phyloP scores from a whole-genome alignment of 2,329 filamentous ascomycete species.

The Pestalotiopsis fici region DNA sequence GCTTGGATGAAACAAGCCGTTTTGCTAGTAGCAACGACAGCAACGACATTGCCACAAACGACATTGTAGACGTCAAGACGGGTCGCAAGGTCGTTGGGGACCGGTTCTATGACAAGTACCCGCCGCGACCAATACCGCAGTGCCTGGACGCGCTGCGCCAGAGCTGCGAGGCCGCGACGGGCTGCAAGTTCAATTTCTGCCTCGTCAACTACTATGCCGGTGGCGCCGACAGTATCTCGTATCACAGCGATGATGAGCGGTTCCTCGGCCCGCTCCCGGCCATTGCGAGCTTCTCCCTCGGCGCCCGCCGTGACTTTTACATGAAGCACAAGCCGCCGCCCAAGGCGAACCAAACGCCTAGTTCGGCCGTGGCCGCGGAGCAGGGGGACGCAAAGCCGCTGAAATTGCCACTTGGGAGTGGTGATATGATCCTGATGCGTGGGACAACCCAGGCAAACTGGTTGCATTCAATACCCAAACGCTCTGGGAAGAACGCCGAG shows the following conservation, averaged over 20 bases:
- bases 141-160: slow-evolving; percentile 66
- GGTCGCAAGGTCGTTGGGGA: slow-evolving; percentile 36
- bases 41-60: slow-evolving; percentile 41
- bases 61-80: slow-evolving; percentile 27
- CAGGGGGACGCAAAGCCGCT: slow-evolving; percentile 37
- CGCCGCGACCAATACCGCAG: slow-evolving; percentile 69
- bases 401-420: slow-evolving; percentile 59
- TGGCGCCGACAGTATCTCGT: slow-evolving; percentile 75
- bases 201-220: slow-evolving; percentile 84
- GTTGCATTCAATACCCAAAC: slow-evolving; percentile 78
- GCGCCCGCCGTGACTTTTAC: slow-evolving; percentile 72
- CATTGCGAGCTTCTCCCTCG: slow-evolving; percentile 76
- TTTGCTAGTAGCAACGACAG: slow-evolving; percentile 43
- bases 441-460: slow-evolving; percentile 75
- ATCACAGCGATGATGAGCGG: slow-evolving; percentile 78
- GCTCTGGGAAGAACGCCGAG: slow-evolving; percentile 62
- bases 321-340: slow-evolving; percentile 73
- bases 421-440: slow-evolving; percentile 80
- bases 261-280: slow-evolving; percentile 71
- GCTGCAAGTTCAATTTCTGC: slow-evolving; percentile 74
- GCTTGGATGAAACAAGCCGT: slow-evolving; percentile 60
- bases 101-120: slow-evolving; percentile 55
- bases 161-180: slow-evolving; percentile 66
- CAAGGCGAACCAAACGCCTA: too few species aligned
- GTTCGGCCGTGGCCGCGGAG: not conserved